These are phyloP conservation scores for Penicillium thymicola DNA, from an alignment of 2,329 filamentous ascomycete genomes.

Conservation along the genomic window DNA sequence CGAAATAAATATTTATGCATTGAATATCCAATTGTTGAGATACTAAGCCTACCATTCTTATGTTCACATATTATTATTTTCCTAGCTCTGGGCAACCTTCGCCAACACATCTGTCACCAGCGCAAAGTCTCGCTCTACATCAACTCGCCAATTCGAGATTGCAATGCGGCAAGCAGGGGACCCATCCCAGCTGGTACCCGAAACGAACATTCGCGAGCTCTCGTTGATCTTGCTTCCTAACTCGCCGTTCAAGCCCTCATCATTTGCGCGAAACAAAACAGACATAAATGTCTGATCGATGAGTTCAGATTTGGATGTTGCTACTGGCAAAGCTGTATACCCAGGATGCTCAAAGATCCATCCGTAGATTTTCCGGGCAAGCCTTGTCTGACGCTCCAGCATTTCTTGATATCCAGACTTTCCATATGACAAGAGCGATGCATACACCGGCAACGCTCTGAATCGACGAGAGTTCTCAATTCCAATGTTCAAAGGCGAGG, in stretches of 20 bases:
- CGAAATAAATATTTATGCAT: background rate
- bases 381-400: constrained; percentile 66
- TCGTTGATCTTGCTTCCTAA: constrained; percentile 72
- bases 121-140: constrained; percentile 63
- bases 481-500: constrained; percentile 81
- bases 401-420: constrained; percentile 65
- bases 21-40: background rate
- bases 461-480: constrained; percentile 90
- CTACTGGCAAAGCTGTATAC: constrained; percentile 64
- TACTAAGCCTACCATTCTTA: background rate
- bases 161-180: constrained; percentile 75
- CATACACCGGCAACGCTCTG: constrained; percentile 84
- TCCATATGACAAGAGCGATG: constrained; percentile 73
- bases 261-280: constrained; percentile 72
- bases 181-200: constrained; percentile 74
- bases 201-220: constrained; percentile 73
- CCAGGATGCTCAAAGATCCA: constrained; percentile 59
- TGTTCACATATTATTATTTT: background rate
- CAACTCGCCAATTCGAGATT: constrained; percentile 78
- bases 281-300: constrained; percentile 62
- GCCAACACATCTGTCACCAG: constrained; percentile 64
- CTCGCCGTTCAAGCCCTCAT: constrained; percentile 60
- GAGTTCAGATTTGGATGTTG: constrained; percentile 36
- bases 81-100: constrained; percentile 38
- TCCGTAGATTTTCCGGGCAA: constrained; percentile 65